Evolutionary conservation across 129 eudicot species (phyloP), one percentile per base, ranked within the genome.

Genomic region (Helianthus annuus): DNA sequence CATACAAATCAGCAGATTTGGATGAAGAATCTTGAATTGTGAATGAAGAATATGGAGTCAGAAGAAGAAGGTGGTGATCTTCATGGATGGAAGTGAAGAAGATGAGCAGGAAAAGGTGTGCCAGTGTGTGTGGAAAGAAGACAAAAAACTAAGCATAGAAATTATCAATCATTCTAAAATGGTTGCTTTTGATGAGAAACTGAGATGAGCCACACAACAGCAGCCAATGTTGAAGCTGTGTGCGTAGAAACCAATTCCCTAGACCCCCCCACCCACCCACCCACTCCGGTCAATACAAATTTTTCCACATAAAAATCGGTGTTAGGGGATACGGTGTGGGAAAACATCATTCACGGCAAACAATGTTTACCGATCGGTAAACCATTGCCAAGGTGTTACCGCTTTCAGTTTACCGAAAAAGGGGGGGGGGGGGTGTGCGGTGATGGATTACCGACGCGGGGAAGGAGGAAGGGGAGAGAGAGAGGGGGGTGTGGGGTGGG

Each of bases 181-280:
- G 74, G 39, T 60, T 77, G 40, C 58, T 77, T 77, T 77, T 65
- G 65, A 74, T 75, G 32, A 27, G 32, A 27, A 27, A 27, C 64
- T 27, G 39, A 77, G 52, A 62, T 49, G 76, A 77, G 65, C 81
- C 81, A 77, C 81, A 70, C 76, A 77, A 56, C 64, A 77, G 76
- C 81, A 77, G 81, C 81, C 81, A 77, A 77, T 77, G 70, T 77
- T 69, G 81, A 69, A 77, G 71, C 48, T 40, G 39, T 17, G 71
- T 74, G 78, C 10, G 44, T 51, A 51, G 48, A 71, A 22, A 62
- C 71, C 10, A 77, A 55, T 60, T 45, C 32, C 69, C 62, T 42
- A 62, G 68, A 53, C 45, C 17, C 55, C 68, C 57, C 24, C n/a
- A n/a, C n/a, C 55, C 54, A 65, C 66, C 72, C 79, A 65, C 66